These are phyloP conservation scores for Cucumis cinereus DNA, from an alignment of 306 rosid species.

Conservation along the genomic window DNA sequence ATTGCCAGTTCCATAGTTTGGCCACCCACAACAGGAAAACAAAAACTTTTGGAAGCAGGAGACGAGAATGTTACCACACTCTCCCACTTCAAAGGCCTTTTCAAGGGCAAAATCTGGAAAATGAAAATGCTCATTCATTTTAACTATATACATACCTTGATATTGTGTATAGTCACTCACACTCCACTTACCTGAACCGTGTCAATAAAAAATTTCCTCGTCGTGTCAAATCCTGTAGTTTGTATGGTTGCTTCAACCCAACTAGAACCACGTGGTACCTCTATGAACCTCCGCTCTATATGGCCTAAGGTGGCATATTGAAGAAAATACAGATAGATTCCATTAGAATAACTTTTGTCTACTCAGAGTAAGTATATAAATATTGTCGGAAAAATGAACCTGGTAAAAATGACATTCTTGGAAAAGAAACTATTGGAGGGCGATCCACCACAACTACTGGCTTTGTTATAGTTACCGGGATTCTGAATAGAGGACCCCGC, in stretches of 20 bases:
- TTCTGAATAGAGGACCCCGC: conserved; percentile 96
- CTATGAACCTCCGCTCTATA: conserved; percentile 80
- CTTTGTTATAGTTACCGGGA: conserved; percentile 83
- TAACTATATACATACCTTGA: conserved; percentile 8
- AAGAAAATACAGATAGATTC: conserved; percentile 10
- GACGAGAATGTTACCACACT: conserved; percentile 52
- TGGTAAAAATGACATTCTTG: conserved; percentile 68
- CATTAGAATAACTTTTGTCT: neutral
- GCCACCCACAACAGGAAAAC: conserved; percentile 75
- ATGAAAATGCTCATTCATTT: conserved; percentile 22
- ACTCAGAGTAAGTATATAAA: neutral
- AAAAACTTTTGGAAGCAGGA: conserved; percentile 65
- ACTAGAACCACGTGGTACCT: conserved; percentile 77
- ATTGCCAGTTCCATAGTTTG: conserved; percentile 82
- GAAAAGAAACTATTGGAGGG: conserved; percentile 53
- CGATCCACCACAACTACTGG: conserved; percentile 43
- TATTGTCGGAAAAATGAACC: conserved; percentile 30
- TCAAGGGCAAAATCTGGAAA: conserved; percentile 65
- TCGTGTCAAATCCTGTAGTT: conserved; percentile 73
- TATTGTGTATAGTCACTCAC: conserved; percentile 5
- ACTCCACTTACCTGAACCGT: conserved; percentile 62
- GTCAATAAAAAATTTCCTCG: conserved; percentile 71
- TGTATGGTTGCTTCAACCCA: conserved; percentile 89
- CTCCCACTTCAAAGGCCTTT: conserved; percentile 88
- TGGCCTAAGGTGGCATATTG: conserved; percentile 45